A percentile compares a stretch with the other conserved stretches of the same genome.
Evolutionary conservation across 306 rosid species (phyloP).

Genomic region (Arachis stenosperma): DNA sequence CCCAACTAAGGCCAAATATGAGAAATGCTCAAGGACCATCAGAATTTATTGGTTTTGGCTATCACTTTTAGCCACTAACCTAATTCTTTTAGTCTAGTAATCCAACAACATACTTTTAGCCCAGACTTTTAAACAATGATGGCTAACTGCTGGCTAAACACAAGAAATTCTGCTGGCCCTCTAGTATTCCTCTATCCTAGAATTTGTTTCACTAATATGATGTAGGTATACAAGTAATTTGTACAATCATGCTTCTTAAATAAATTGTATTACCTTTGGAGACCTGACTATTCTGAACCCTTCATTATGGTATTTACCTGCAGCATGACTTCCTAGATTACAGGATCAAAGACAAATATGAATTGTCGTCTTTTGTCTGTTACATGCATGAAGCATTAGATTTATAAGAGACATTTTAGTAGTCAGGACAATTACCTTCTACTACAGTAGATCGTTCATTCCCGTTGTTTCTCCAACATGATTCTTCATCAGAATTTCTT

Average conservation of each 20-base stretch:
- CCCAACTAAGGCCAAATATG: not conserved
- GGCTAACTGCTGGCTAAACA: no score
- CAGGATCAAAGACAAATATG: slow-evolving; percentile 21
- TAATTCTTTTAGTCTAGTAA: no score
- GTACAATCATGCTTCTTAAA: not conserved
- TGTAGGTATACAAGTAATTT: slow-evolving; percentile 11
- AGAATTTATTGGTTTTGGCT: not conserved
- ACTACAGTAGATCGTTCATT: slow-evolving; percentile 45
- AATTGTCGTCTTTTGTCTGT: slow-evolving; percentile 17
- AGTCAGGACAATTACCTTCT: slow-evolving; percentile 53
- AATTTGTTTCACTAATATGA: slow-evolving; percentile 8
- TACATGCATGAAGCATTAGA: slow-evolving; percentile 7
- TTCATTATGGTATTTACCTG: slow-evolving; percentile 41
- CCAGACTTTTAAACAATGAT: no score
- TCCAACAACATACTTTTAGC: not conserved
- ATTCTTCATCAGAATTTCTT: slow-evolving; percentile 56
- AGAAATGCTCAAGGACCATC: no score
- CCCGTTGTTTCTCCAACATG: slow-evolving; percentile 43
- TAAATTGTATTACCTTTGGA: slow-evolving; percentile 57
- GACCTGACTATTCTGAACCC: slow-evolving; percentile 45
- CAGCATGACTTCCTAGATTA: slow-evolving; percentile 47
- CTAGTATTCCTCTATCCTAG: no score
- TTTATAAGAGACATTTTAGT: not conserved
- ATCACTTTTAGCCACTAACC: not conserved
- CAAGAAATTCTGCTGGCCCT: no score